Base-by-base conservation (phyloP, 495 filamentous ascomycete species). In the Penicillium fimorum region DNA sequence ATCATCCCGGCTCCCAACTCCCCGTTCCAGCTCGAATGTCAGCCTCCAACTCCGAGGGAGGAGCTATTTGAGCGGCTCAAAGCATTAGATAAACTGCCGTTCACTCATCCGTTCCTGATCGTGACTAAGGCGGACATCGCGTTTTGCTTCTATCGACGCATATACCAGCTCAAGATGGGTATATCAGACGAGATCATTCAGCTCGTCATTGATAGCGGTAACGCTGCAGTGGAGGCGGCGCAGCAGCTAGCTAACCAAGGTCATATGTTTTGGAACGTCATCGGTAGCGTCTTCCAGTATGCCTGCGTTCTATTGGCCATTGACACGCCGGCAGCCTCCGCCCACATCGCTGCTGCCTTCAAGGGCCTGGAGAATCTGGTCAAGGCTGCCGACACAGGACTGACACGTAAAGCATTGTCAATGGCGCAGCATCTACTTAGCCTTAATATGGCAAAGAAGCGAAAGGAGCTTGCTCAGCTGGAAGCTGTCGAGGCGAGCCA, bases 231-330 rank as follows among this genome's bases (percentile, higher is more conserved):
- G 10, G 30, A 55, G 33, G 67, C 69, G 11, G 66, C 67, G 4
- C 46, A 67, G 54, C 60, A 65, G 56, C 59, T 30, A 42, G 65
- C 63, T 4, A 62, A 9, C 35, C 59, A 70, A 46, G 67, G 69
- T 24, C 67, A 30, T 60, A 40, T 70, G 18, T 63, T 69, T 8
- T 71, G 69, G 67, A 71, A 71, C 33, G 64, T 65, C 37, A 71
- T 71, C 1, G 67, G 69, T 30, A 70, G 69, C 35, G 65, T 70
- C 40, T 70, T 70, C 55, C 67, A 71, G 40, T 71, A 70, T 56
- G 27, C 56, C 17, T 70, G 63, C 24, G 41, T 70, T 27, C 27
- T 71, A 29, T 58, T 71, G 43, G 69, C 69, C 32, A 68, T 71
- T 0, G 69, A 71, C 51, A 62, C 63, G 12, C 63, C 67, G 38